These are phyloP conservation scores for Alternaria burnsii DNA, from an alignment of 2,329 filamentous ascomycete species.

Conservation along the genomic window DNA sequence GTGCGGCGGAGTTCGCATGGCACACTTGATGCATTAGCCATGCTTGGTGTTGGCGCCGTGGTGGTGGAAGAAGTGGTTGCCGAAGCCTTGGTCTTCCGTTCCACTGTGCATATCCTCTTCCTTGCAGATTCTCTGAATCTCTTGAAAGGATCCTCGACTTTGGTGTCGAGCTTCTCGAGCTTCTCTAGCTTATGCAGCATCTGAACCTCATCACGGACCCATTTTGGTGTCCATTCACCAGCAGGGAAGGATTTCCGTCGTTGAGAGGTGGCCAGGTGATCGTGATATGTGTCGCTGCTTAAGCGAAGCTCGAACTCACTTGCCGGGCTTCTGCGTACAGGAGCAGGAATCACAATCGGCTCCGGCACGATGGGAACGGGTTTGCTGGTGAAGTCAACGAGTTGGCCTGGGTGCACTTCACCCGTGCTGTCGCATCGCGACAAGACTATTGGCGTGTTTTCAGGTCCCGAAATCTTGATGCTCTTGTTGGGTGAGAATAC, in stretches of 20 bases:
- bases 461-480: neutral
- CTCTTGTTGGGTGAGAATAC: neutral
- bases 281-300: conserved; percentile 11
- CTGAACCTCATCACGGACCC: conserved; percentile 6
- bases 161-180: neutral
- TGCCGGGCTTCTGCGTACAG: neutral
- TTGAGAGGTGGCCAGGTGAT: conserved; percentile 16
- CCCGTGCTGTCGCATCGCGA: neutral
- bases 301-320: conserved; percentile 11
- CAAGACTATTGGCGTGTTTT: neutral
- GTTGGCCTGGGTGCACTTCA: conserved; percentile 22
- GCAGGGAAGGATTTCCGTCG: conserved; percentile 21
- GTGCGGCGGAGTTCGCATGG: conserved; percentile 11
- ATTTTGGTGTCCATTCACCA: conserved; percentile 3
- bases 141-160: neutral
- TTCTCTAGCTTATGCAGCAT: conserved; percentile 13
- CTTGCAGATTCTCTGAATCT: conserved; percentile 1
- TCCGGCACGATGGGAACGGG: neutral
- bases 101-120: conserved; percentile 7
- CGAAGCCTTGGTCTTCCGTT: neutral
- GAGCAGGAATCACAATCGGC: neutral
- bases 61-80: neutral
- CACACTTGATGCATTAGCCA: neutral
- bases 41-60: neutral
- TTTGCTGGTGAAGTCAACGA: conserved; percentile 19